These are phyloP conservation scores for Nothophytophthora sp. DNA, from an alignment of 352 stramenopile genomes.

Conservation along the genomic window DNA sequence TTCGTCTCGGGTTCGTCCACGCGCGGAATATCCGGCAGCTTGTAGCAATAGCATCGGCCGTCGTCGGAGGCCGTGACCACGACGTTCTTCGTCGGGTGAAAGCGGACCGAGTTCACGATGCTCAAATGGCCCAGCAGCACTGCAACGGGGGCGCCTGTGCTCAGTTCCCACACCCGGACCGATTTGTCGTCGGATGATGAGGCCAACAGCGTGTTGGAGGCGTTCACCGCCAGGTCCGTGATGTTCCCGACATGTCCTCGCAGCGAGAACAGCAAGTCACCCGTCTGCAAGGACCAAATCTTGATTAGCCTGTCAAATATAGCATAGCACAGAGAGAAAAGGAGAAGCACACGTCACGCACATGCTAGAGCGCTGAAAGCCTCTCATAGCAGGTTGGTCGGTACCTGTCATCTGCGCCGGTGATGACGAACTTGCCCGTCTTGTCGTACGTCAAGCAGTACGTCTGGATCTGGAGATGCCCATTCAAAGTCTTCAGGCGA, in stretches of 20 bases:
- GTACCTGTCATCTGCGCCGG: constrained; percentile 95
- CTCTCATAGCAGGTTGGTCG: too few relatives aligned
- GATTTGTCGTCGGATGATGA: constrained; percentile 91
- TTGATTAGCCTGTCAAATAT: constrained; percentile 89
- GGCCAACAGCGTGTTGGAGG: constrained; percentile 75
- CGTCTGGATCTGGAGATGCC: constrained; percentile 93
- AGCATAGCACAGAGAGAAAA: constrained; percentile 7
- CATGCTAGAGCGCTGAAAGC: neutral
- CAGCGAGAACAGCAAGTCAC: constrained; percentile 80
- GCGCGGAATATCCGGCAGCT: constrained; percentile 70
- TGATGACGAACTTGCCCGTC: constrained; percentile 95
- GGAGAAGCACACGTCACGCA: neutral
- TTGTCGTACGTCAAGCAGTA: constrained; percentile 98
- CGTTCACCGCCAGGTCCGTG: constrained; percentile 89
- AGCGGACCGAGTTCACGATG: constrained; percentile 85
- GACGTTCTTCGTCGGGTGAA: constrained; percentile 86
- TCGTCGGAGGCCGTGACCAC: constrained; percentile 94
- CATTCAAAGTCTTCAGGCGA: constrained; percentile 88
- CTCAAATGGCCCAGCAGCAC: constrained; percentile 88
- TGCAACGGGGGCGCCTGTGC: constrained; percentile 77
- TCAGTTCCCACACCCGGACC: constrained; percentile 87
- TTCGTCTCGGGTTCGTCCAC: constrained; percentile 64
- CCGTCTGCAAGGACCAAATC: constrained; percentile 93
- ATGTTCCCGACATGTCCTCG: constrained; percentile 89
- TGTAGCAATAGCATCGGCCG: constrained; percentile 91